Percentiles rank a stretch among this genome's conserved stretches.
These are phyloP conservation scores for Calocera cornea DNA, from an alignment of 768 basidiomycete genomes.

Conservation along the genomic window DNA sequence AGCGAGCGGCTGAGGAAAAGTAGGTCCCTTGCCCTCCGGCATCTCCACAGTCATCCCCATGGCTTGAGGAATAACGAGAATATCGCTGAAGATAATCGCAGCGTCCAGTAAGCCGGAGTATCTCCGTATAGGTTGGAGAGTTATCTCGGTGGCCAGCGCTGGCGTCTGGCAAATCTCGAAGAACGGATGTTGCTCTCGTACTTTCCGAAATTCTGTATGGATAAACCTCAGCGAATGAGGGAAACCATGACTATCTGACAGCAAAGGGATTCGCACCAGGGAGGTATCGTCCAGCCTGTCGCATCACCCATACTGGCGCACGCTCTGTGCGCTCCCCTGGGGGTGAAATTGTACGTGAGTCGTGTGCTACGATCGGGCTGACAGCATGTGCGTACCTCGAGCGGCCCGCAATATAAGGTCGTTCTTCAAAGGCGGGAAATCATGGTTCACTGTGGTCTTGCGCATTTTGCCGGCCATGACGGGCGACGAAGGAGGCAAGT, in stretches of 20 bases:
- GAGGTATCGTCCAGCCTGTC: constrained; percentile 89
- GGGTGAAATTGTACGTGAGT: not conserved
- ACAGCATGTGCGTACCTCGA: constrained; percentile 36
- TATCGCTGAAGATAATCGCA: constrained; percentile 95
- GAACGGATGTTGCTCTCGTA: constrained; percentile 79
- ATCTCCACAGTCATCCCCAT: constrained; percentile 93
- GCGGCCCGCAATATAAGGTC: constrained; percentile 84
- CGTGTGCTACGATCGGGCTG: not conserved
- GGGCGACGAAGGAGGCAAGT: not conserved
- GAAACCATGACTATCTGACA: not conserved
- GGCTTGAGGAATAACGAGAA: constrained; percentile 94
- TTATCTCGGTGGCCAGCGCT: constrained; percentile 74
- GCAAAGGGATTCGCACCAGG: constrained; percentile 46
- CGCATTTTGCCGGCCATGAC: not conserved
- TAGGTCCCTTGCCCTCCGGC: constrained; percentile 67
- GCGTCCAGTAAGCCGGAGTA: constrained; percentile 83
- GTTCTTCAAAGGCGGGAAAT: constrained; percentile 68
- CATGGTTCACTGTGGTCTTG: not conserved
- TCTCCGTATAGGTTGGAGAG: constrained; percentile 83
- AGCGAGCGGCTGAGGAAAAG: constrained; percentile 73
- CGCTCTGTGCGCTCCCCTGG: constrained; percentile 73
- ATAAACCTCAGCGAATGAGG: not conserved
- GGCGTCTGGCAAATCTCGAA: constrained; percentile 92
- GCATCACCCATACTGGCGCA: constrained; percentile 98
- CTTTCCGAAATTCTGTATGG: constrained; percentile 69